These are phyloP conservation scores for Scutellaria barbata DNA, from an alignment of 257 asterid genomes.

Conservation along the genomic window DNA sequence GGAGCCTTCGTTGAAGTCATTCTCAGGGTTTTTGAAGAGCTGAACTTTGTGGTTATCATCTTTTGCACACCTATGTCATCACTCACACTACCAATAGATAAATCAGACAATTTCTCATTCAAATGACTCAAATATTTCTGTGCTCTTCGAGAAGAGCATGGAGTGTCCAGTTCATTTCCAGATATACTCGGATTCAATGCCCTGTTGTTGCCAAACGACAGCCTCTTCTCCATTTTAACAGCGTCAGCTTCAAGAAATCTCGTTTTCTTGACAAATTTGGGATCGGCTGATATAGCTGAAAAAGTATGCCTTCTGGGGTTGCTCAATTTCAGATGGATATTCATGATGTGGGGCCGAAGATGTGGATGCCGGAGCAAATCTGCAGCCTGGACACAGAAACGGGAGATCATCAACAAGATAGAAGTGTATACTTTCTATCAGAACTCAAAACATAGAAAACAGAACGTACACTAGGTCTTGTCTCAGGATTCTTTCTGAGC, in stretches of 20 bases:
- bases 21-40: conserved; percentile 52
- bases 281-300: conserved; percentile 45
- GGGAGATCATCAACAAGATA: conserved; percentile 4
- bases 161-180: conserved; percentile 67
- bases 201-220: conserved; percentile 73
- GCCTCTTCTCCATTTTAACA: conserved; percentile 64
- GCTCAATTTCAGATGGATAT: conserved; percentile 58
- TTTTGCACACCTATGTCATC: conserved; percentile 49
- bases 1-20: conserved; percentile 46
- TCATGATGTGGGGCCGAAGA: conserved; percentile 74
- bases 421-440: not conserved
- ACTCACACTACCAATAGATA: conserved; percentile 54
- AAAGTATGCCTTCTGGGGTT: conserved; percentile 67
- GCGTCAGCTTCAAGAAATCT: conserved; percentile 54
- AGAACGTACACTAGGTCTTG: conserved; percentile 82
- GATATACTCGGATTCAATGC: conserved; percentile 96
- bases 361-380: conserved; percentile 82
- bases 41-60: conserved; percentile 45
- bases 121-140: conserved; percentile 48
- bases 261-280: conserved; percentile 53
- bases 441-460: not conserved
- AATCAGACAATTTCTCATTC: conserved; percentile 49
- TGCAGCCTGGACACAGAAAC: conserved; percentile 67
- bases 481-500: conserved; percentile 93
- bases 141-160: conserved; percentile 55